Conservation (phyloP, 2,329 filamentous ascomycete genomes). For the Pseudogymnoascus sp. region DNA sequence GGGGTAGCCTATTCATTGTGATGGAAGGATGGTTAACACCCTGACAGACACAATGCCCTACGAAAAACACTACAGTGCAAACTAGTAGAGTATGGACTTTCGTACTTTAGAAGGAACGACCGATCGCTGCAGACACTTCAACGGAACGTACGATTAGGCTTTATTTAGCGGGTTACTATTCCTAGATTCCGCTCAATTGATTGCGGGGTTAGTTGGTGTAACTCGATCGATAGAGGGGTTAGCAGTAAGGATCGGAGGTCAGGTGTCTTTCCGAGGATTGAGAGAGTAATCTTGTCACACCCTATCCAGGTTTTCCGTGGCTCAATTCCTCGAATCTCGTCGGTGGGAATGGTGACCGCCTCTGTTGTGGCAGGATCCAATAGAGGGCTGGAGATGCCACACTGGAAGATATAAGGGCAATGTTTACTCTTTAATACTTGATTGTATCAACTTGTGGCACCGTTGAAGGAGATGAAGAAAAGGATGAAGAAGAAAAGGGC, state of each 20-base stretch:
- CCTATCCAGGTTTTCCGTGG: not conserved
- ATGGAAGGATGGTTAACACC: not conserved
- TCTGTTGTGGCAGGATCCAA: not conserved
- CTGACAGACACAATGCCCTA: not conserved
- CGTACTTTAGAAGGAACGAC: not conserved
- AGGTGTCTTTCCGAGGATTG: not conserved
- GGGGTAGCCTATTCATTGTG: not conserved
- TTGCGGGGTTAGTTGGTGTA: not conserved
- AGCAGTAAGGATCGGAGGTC: not conserved
- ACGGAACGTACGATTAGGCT: not conserved
- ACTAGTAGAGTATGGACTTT: not conserved
- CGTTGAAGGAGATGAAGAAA: too few relatives aligned
- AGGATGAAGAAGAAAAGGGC: too few relatives aligned
- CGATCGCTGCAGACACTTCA: not conserved
- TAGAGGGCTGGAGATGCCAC: not conserved
- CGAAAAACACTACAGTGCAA: not conserved
- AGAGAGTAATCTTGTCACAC: not conserved
- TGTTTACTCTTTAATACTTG: too few relatives aligned
- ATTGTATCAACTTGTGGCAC: too few relatives aligned
- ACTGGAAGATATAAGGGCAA: not conserved
- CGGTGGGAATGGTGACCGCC: not conserved
- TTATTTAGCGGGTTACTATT: not conserved
- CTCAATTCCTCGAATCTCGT: not conserved
- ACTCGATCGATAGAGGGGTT: not conserved
- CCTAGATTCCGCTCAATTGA: not conserved